Conservation (phyloP, 129 eudicot species). For the Centrapalus pauciflorus region DNA sequence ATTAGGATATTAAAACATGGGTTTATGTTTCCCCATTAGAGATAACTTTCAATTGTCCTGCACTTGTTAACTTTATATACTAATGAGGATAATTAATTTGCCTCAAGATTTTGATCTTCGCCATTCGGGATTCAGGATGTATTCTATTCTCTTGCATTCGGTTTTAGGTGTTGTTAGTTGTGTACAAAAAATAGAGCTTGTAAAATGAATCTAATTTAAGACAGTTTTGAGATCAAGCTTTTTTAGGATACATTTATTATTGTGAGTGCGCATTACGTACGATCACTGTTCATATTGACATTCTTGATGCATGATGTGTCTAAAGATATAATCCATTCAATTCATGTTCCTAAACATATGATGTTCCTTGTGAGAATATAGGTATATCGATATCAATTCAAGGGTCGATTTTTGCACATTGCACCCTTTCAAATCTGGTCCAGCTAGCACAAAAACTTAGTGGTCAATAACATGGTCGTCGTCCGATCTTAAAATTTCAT, state of each 20-base stretch:
- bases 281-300: not conserved
- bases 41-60: not conserved
- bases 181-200: not conserved
- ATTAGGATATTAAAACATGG: constrained; percentile 1
- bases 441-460: too few species aligned
- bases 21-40: constrained; percentile 4
- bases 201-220: not conserved
- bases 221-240: not conserved
- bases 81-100: not conserved
- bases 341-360: too few species aligned
- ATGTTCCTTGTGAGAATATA: too few species aligned
- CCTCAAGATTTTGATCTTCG: not conserved
- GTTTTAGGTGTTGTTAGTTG: not conserved
- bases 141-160: not conserved
- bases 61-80: not conserved
- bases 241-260: not conserved
- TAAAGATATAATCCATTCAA: too few species aligned
- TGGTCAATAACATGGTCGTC: too few species aligned
- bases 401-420: too few species aligned
- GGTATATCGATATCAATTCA: too few species aligned
- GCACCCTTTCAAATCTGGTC: too few species aligned
- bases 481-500: too few species aligned
- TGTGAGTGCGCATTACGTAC: too few species aligned
- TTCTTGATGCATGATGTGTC: not conserved
- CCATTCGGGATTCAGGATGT: not conserved